Evolutionary conservation across 805 yeast species (phyloP).

Genomic region (Candida schatavii): DNA sequence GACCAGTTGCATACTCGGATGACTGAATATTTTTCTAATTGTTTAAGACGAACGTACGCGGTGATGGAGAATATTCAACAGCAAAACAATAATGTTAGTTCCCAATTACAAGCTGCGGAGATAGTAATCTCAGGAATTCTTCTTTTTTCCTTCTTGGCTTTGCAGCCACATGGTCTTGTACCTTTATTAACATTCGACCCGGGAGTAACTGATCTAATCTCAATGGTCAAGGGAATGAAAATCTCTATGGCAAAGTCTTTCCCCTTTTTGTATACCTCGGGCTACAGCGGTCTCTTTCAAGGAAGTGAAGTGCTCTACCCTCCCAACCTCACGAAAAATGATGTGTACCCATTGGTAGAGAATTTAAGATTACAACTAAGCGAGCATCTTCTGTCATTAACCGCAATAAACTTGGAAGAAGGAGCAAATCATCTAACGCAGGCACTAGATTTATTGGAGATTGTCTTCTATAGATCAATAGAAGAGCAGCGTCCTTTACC

Average conservation of each 20-base stretch:
- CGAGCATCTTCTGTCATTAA: background rate
- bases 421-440: slow-evolving; percentile 3
- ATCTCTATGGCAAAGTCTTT: slow-evolving; percentile 4
- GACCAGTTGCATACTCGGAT: background rate
- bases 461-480: slow-evolving; percentile 12
- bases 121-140: slow-evolving; percentile 18
- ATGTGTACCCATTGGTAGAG: slow-evolving; percentile 7
- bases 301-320: background rate
- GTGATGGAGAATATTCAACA: background rate
- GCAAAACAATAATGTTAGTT: background rate
- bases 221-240: slow-evolving; percentile 17
- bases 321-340: background rate
- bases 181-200: slow-evolving; percentile 27
- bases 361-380: slow-evolving; percentile 6
- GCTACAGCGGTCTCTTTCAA: background rate
- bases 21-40: slow-evolving; percentile 2
- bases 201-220: slow-evolving; percentile 18
- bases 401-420: background rate
- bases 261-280: background rate
- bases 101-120: slow-evolving; percentile 10
- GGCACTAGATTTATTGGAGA: slow-evolving; percentile 13
- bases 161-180: slow-evolving; percentile 28
- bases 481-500: slow-evolving; percentile 27
- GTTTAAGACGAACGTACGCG: background rate
- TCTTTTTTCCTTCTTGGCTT: slow-evolving; percentile 26